These are phyloP conservation scores for Cryptococcus hybrid DNA, from an alignment of 1,284 basidiomycete genomes.

Conservation along the genomic window DNA sequence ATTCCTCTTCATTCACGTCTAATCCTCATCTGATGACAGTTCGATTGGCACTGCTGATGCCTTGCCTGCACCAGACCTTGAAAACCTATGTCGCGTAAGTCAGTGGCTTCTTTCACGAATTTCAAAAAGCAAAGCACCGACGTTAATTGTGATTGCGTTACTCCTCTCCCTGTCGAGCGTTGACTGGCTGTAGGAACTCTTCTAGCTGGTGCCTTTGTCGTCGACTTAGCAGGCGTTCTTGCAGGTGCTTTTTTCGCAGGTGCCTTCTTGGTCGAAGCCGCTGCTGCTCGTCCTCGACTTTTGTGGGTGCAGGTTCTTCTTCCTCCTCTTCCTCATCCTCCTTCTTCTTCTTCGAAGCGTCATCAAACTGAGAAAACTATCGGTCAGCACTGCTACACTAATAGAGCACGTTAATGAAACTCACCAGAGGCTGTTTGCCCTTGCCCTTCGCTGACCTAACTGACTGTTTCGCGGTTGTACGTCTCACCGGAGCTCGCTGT, in stretches of 20 bases:
- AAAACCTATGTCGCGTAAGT: not conserved
- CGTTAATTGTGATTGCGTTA: slow-evolving; percentile 60
- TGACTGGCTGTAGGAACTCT: slow-evolving; percentile 25
- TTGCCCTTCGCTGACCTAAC: slow-evolving; percentile 35
- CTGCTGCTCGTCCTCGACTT: slow-evolving; percentile 62
- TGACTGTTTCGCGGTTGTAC: not conserved
- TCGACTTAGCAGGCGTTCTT: no score
- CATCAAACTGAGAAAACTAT: slow-evolving; percentile 50
- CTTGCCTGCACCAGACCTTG: slow-evolving; percentile 4
- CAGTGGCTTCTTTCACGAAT: not conserved
- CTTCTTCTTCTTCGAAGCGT: slow-evolving; percentile 43
- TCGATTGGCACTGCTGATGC: no score
- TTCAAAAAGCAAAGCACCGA: slow-evolving; percentile 5
- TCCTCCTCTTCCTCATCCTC: slow-evolving; percentile 60
- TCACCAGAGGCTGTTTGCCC: slow-evolving; percentile 54
- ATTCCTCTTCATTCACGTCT: no score
- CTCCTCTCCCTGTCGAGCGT: slow-evolving; percentile 1
- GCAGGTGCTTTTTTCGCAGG: slow-evolving; percentile 57
- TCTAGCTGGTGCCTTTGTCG: slow-evolving; percentile 35
- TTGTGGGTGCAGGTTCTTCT: slow-evolving; percentile 57
- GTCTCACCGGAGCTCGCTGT: slow-evolving; percentile 40
- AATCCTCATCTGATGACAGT: no score
- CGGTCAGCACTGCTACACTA: no score
- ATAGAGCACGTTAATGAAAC: slow-evolving; percentile 11
- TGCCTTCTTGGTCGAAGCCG: slow-evolving; percentile 44